Conservation (phyloP, 306 rosid genomes). For the Begonia fuchsioides region DNA sequence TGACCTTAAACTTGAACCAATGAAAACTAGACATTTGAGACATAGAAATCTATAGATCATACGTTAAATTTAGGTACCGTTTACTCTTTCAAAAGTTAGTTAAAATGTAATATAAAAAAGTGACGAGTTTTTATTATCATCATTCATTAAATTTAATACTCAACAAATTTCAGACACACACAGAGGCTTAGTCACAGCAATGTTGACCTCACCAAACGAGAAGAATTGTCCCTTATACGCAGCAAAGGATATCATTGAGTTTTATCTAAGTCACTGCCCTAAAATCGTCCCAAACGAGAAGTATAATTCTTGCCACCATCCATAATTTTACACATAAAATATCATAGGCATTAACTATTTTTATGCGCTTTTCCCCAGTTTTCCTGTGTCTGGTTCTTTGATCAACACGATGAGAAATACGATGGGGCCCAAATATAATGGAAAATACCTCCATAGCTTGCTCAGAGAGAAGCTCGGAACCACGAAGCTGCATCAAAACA, state of each 20-base stretch:
- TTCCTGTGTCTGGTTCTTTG: not conserved
- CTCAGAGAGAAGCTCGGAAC: slow-evolving; percentile 20
- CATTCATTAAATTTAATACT: too few species aligned
- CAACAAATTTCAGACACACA: slow-evolving; percentile 32
- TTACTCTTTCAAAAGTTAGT: too few species aligned
- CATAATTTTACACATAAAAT: not conserved
- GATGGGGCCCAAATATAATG: slow-evolving; percentile 58
- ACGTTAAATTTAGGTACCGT: too few species aligned
- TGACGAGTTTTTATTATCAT: too few species aligned
- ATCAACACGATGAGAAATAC: slow-evolving; percentile 5
- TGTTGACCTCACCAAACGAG: slow-evolving; percentile 47
- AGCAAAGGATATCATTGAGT: slow-evolving; percentile 47
- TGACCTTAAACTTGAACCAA: too few species aligned
- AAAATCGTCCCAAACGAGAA: slow-evolving; percentile 37
- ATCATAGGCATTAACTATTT: not conserved
- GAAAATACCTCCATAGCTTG: slow-evolving; percentile 22
- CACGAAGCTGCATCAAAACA: slow-evolving; percentile 11
- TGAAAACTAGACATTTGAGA: too few species aligned
- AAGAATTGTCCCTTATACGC: slow-evolving; percentile 44
- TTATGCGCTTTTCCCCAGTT: not conserved
- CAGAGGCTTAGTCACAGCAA: slow-evolving; percentile 50
- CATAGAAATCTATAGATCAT: too few species aligned
- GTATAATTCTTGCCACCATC: not conserved
- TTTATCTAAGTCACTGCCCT: slow-evolving; percentile 38
- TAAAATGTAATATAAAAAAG: too few species aligned